These are phyloP conservation scores for Raphanus hybrid DNA, from an alignment of 441 rosid species.

Conservation along the genomic window DNA sequence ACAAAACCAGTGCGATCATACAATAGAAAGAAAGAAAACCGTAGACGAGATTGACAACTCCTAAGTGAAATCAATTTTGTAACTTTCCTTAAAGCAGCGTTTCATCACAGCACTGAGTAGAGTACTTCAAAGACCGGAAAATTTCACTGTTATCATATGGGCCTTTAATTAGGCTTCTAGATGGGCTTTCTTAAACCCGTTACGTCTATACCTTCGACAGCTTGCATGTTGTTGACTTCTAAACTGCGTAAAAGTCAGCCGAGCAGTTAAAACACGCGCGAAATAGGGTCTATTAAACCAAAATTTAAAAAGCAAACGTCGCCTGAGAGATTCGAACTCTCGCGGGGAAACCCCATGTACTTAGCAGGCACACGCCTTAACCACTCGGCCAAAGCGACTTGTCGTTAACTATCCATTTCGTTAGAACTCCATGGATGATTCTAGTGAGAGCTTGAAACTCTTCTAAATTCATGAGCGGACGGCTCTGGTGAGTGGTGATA, in stretches of 20 bases:
- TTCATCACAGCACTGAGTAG: too few relatives aligned
- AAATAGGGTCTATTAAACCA: not conserved
- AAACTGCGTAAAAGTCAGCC: not conserved
- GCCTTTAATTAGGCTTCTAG: not conserved
- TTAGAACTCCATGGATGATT: too few relatives aligned
- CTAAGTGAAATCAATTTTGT: too few relatives aligned
- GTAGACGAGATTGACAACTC: too few relatives aligned
- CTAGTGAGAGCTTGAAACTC: too few relatives aligned
- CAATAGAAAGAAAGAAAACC: too few relatives aligned
- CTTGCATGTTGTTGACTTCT: not conserved
- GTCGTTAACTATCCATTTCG: not conserved
- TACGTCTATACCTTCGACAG: not conserved
- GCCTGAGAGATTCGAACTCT: constrained; percentile 99
- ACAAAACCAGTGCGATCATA: too few relatives aligned
- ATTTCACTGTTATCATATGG: not conserved
- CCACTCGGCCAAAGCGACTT: constrained; percentile 82
- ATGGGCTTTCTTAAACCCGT: not conserved
- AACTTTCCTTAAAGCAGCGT: too few relatives aligned
- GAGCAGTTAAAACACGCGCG: not conserved
- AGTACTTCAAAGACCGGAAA: too few relatives aligned
- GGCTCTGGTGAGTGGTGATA: too few relatives aligned
- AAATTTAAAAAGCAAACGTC: constrained; percentile 37
- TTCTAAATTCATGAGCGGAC: too few relatives aligned
- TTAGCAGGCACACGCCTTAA: constrained; percentile 99
- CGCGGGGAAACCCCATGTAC: constrained; percentile 98